These are phyloP conservation scores for Sporothrix pallida DNA, from an alignment of 2,329 filamentous ascomycete species.

Conservation along the genomic window DNA sequence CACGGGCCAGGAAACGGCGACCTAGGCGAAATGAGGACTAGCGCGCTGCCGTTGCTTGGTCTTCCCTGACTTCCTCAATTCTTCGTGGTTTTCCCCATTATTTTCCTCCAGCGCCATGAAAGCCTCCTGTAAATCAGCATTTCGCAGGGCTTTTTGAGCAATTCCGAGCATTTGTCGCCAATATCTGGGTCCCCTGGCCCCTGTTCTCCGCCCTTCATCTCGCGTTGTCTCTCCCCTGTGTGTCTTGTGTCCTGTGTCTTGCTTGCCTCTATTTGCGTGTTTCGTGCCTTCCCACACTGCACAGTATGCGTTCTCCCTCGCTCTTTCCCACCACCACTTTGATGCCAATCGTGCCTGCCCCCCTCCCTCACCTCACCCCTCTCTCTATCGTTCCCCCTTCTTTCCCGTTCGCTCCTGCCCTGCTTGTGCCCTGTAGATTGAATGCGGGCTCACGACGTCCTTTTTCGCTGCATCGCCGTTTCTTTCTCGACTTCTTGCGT, in stretches of 20 bases:
- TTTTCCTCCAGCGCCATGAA: slow-evolving; percentile 28
- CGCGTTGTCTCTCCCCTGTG: slow-evolving; percentile 16
- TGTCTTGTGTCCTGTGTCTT: neutral
- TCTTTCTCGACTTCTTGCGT: neutral
- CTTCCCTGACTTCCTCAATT: slow-evolving; percentile 31
- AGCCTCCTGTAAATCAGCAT: neutral
- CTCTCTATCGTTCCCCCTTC: slow-evolving; percentile 13
- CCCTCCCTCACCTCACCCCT: slow-evolving; percentile 9
- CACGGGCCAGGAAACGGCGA: slow-evolving; percentile 36
- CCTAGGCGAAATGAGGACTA: slow-evolving; percentile 35
- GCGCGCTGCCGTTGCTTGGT: slow-evolving; percentile 33
- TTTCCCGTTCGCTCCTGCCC: slow-evolving; percentile 26
- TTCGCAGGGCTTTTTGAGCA: neutral
- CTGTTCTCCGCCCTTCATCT: slow-evolving; percentile 32
- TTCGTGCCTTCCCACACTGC: slow-evolving; percentile 20
- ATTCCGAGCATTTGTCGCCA: neutral
- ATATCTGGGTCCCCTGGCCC: slow-evolving; percentile 3
- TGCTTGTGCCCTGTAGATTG: neutral
- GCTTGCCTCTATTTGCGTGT: neutral
- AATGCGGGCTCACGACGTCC: slow-evolving; percentile 20
- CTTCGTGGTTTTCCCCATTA: slow-evolving; percentile 32
- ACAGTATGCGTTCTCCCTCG: slow-evolving; percentile 17
- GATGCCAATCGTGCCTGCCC: slow-evolving; percentile 20
- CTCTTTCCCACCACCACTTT: too few relatives aligned
- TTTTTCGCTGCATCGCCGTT: slow-evolving; percentile 15